These are phyloP conservation scores for Nepenthes mirabilis DNA, from an alignment of 148 eudicot genomes.

Conservation along the genomic window DNA sequence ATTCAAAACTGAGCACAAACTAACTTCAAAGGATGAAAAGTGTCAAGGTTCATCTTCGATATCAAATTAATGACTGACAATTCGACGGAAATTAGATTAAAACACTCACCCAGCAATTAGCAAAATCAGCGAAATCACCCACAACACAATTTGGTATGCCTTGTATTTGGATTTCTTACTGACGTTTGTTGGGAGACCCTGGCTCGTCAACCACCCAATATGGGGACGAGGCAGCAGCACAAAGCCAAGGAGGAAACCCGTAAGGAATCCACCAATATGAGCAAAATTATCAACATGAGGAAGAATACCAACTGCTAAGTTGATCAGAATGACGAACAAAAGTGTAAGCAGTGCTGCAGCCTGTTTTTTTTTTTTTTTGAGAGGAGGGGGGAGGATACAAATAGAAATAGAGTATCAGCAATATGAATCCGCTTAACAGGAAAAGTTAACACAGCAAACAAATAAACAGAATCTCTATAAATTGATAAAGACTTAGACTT, in stretches of 20 bases:
- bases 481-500: no score
- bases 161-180: slow-evolving; percentile 41
- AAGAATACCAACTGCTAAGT: slow-evolving; percentile 45
- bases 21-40: neutral
- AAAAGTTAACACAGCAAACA: no score
- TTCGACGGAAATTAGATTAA: neutral
- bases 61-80: neutral
- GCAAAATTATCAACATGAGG: slow-evolving; percentile 61
- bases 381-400: no score
- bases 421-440: no score
- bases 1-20: no score
- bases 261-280: slow-evolving; percentile 49
- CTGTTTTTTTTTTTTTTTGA: slow-evolving; percentile 8
- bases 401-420: no score
- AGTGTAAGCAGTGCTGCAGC: slow-evolving; percentile 42
- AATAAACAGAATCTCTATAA: no score
- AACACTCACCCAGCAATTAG: slow-evolving; percentile 55
- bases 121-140: slow-evolving; percentile 35
- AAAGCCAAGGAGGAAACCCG: slow-evolving; percentile 72
- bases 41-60: neutral
- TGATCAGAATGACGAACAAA: slow-evolving; percentile 26
- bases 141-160: slow-evolving; percentile 50
- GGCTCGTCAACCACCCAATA: slow-evolving; percentile 44
- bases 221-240: slow-evolving; percentile 53
- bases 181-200: slow-evolving; percentile 19